Base-by-base conservation (phyloP, 2,329 filamentous ascomycete species). In the Talaromyces sp. region DNA sequence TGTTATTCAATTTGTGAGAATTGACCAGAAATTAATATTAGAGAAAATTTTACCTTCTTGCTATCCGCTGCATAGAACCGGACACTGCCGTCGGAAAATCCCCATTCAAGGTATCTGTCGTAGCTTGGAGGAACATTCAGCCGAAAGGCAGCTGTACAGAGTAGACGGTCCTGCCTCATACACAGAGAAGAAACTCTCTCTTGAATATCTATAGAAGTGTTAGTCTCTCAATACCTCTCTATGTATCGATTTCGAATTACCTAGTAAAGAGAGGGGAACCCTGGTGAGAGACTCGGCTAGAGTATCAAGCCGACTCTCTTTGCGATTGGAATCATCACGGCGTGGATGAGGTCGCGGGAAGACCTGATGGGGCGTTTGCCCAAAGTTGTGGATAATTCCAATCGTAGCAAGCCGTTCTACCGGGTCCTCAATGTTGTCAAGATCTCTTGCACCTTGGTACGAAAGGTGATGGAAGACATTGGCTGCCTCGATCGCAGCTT, bases 381-480 rank as follows among this genome's bases (percentile, higher is more conserved):
- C 94, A 74, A 99, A 99, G 68, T 97, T 97, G 75, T 99, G 93
- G 67, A 99, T 97, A 66, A 97, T 96, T 35, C 91, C 91, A 58
- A 96, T 97, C 0, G 92, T 93, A 5, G 93, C 90, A 7, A 92
- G 81, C 50, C 92, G 84, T 74, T 97, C 92, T 59, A 93, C 86
- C 0, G 90, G 89, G 70, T 97, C 93, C 8, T 88, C 86, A 62
- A 99, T 97, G 57, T 87, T 88, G 72, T 99, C 94, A 4, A 99
- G 79, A 72, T 99, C 91, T 65, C 90, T 95, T 2, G 93, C 92
- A 7, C 94, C 95, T 63, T 92, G 90, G 70, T 99, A 99, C 0
- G 93, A 97, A 21, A 97, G 82, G 72, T 96, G 91, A 65, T 97
- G 93, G 77, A 97, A 99, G 24, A 99, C 92, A 68, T 99, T 99